Conservation (phyloP, 1,284 basidiomycete genomes). For the Trametes sp. region DNA sequence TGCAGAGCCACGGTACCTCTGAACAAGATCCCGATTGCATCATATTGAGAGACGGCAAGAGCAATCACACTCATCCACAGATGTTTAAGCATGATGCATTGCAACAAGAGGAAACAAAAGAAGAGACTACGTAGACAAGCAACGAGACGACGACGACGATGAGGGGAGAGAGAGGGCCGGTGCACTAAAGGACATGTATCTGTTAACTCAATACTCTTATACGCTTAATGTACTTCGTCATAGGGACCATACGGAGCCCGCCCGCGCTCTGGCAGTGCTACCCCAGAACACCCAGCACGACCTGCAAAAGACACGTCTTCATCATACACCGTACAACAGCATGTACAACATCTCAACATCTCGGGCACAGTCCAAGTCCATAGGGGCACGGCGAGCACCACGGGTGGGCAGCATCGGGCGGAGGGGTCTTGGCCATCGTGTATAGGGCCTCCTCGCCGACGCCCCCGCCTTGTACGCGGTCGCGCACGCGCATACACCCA, state of each 20-base stretch:
- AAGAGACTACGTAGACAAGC: background rate
- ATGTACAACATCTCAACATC: constrained; percentile 27
- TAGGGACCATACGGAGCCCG: background rate
- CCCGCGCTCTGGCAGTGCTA: background rate
- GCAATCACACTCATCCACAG: background rate
- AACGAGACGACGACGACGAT: background rate
- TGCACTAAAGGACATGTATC: constrained; percentile 22
- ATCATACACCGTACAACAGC: constrained; percentile 24
- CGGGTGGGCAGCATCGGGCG: background rate
- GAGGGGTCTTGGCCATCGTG: constrained; percentile 19
- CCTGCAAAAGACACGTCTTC: background rate
- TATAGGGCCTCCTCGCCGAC: constrained; percentile 19
- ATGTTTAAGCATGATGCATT: background rate
- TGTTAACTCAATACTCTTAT: constrained; percentile 19
- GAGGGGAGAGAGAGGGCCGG: background rate
- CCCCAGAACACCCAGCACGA: constrained; percentile 5
- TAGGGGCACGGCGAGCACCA: constrained; percentile 1
- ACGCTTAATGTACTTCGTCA: constrained; percentile 24
- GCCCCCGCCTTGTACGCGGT: background rate
- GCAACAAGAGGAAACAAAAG: background rate
- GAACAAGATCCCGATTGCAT: too few species aligned
- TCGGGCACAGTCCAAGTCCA: constrained; percentile 21
- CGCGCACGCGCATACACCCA: constrained; percentile 4
- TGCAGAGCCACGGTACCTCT: too few species aligned
- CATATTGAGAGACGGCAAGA: too few species aligned